These are phyloP conservation scores for Plasmodium chabaudi DNA, from an alignment of 169 alveolate species.

Conservation along the genomic window DNA sequence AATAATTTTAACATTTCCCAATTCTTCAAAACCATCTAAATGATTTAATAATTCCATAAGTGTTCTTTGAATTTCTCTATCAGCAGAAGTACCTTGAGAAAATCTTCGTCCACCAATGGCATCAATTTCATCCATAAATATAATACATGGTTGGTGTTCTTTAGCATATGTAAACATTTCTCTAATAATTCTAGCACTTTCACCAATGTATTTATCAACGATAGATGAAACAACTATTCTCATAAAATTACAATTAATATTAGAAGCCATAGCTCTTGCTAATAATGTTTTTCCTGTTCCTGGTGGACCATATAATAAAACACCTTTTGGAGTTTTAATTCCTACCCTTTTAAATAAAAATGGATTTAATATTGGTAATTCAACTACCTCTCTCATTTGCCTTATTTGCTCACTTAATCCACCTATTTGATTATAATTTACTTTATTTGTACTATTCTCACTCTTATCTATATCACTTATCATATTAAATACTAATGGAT, in stretches of 20 bases:
- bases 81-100: constrained; percentile 98
- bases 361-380: constrained; percentile 98
- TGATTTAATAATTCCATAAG: constrained; percentile 96
- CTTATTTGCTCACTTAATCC: constrained; percentile 98
- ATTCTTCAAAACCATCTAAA: constrained; percentile 99
- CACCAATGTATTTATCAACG: constrained; percentile 99
- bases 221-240: constrained; percentile 99
- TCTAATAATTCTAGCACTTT: constrained; percentile 98
- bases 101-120: constrained; percentile 99
- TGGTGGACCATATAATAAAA: constrained; percentile 99
- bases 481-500: constrained; percentile 99
- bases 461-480: constrained; percentile 92
- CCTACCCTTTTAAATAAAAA: constrained; percentile 98
- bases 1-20: constrained; percentile 99
- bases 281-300: constrained; percentile 99
- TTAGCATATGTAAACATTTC: constrained; percentile 99
- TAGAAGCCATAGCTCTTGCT: constrained; percentile 99
- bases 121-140: constrained; percentile 99
- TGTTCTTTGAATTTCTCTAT: constrained; percentile 99
- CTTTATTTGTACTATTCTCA: constrained; percentile 76
- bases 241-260: constrained; percentile 97
- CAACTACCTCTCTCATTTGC: constrained; percentile 98
- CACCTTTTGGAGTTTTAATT: constrained; percentile 99
- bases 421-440: constrained; percentile 89
- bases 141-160: constrained; percentile 99